Base-by-base conservation (phyloP, 148 eudicot genomes). In the Selenicereus undatus region DNA sequence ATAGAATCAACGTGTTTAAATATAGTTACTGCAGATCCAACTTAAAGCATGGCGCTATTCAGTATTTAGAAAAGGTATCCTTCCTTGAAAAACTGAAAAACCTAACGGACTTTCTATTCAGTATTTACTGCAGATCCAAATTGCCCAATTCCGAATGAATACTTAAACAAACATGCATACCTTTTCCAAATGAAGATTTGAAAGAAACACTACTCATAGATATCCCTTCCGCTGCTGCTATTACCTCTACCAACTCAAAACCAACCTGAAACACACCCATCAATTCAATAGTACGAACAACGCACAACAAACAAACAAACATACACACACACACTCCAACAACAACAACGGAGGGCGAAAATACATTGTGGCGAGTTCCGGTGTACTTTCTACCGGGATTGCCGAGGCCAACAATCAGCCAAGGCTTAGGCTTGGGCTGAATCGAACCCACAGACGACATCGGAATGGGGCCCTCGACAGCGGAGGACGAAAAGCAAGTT, bases 161-260 rank as follows among this genome's bases (percentile, higher is more conserved):
- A 56, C n/a, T 56, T 18, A 20, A 56, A 56, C 20, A 56, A 17
- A 21, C 35, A 14, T 5, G 48, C 72, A 8, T 64, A 62, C 80
- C 60, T 48, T 43, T 45, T 17, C 32, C 74, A 26, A 39, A 29
- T 22, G 80, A 20, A 50, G 27, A 52, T 78, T 26, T 30, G 56
- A 45, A 79, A 32, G 29, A 56, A 20, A 74, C 48, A 24, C 29
- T 22, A 11, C 86, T 88, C 90, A 93, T 88, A 9, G 97, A 78
- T 66, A 95, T 91, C 72, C 97, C 97, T 84, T 95, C 98, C 27
- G 97, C 90, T 82, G 91, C 94, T 68, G 98, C 97, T 70, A 95
- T 91, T 16, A 85, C 65, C 69, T 95, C 98, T 24, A 95, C 86
- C 97, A 95, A 89, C 82, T 93, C 98, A 82, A 95, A 95, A 16